Conservation (phyloP, 1,284 basidiomycete species). For the Calocybe gambosa region DNA sequence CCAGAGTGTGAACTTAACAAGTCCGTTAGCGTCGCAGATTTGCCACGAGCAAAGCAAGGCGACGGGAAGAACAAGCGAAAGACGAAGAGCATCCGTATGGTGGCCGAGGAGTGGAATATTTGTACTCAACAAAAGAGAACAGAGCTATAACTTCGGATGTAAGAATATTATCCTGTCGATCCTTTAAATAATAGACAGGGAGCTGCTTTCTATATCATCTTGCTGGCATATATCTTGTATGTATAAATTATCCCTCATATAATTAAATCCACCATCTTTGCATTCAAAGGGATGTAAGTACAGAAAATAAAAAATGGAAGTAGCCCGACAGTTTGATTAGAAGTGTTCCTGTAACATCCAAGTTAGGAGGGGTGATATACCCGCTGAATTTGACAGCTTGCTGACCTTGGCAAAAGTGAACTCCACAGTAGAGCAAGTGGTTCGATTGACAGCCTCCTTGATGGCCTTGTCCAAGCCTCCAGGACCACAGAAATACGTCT, state of each 20-base stretch:
- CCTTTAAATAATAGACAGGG: conserved; percentile 15
- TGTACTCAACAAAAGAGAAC: conserved; percentile 48
- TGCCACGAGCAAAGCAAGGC: conserved; percentile 21
- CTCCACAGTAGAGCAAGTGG: conserved; percentile 49
- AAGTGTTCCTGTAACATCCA: conserved; percentile 50
- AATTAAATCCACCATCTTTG: not conserved
- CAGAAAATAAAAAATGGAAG: not conserved
- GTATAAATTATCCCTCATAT: not conserved
- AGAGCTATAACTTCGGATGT: conserved; percentile 70
- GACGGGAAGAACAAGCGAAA: conserved; percentile 21
- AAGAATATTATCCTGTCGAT: conserved; percentile 17
- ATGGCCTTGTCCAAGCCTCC: conserved; percentile 66
- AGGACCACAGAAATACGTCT: conserved; percentile 86
- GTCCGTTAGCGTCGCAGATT: conserved; percentile 47
- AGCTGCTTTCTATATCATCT: not conserved
- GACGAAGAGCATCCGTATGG: conserved; percentile 77
- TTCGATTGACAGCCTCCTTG: conserved; percentile 57
- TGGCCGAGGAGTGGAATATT: conserved; percentile 61
- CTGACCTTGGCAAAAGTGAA: conserved; percentile 80
- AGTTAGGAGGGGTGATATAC: conserved; percentile 4
- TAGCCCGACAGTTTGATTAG: conserved; percentile 26
- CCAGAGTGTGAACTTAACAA: conserved; percentile 89
- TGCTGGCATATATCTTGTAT: not conserved
- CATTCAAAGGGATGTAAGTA: conserved; percentile 7
- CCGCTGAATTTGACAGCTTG: conserved; percentile 3